These are phyloP conservation scores for Mortierella sp. DNA, from an alignment of 371 early-diverging fungal genomes.

Conservation along the genomic window DNA sequence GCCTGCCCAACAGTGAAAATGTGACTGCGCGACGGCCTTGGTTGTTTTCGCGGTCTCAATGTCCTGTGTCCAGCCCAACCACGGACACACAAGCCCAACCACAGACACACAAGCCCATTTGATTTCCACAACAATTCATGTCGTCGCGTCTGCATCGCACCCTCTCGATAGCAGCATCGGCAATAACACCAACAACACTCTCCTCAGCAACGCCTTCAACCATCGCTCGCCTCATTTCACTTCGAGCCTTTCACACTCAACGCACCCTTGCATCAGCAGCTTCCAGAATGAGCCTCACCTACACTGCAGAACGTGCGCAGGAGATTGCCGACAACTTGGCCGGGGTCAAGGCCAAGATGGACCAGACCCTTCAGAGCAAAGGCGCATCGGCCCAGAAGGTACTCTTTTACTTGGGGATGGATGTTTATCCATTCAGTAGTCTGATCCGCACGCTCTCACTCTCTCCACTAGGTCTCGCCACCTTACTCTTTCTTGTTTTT, in stretches of 20 bases:
- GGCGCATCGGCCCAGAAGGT: constrained; percentile 26
- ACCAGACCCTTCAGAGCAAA: constrained; percentile 17
- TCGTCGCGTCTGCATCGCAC: background rate
- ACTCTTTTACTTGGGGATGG: background rate
- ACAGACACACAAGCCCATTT: background rate
- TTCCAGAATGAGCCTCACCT: constrained; percentile 33
- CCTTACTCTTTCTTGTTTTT: background rate
- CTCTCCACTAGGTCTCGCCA: background rate
- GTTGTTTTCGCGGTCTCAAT: constrained; percentile 7
- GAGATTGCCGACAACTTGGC: constrained; percentile 39
- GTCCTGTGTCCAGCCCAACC: background rate
- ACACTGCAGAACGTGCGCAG: constrained; percentile 35
- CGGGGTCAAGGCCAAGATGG: constrained; percentile 18
- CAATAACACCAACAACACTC: background rate
- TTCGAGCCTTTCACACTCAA: background rate
- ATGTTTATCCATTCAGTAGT: background rate
- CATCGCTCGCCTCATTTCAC: background rate
- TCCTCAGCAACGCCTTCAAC: background rate
- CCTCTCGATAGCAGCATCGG: background rate
- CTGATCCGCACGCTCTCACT: background rate
- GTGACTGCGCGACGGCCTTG: background rate
- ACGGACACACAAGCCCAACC: background rate
- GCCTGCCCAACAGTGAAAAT: background rate
- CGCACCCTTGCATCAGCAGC: background rate
- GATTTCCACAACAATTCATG: constrained; percentile 9